A percentile compares a stretch with the other conserved stretches of the same genome.
These are phyloP conservation scores for Leccinum pachyderme DNA, from an alignment of 1,284 basidiomycete genomes.

Conservation along the genomic window DNA sequence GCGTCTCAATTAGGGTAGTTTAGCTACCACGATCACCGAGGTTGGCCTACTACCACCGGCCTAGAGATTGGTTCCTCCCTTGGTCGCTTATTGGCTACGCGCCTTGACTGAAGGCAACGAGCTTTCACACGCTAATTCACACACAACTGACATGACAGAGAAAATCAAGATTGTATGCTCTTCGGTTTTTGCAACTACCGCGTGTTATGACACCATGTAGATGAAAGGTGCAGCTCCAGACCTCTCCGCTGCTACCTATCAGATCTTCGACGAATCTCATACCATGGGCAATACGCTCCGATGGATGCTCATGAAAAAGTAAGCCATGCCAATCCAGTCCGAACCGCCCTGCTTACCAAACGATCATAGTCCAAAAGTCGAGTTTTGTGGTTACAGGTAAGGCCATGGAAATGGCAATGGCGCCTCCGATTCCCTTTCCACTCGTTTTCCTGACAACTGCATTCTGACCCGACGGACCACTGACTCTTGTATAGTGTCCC, in stretches of 20 bases:
- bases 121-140: too few relatives aligned
- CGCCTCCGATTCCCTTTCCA: not conserved
- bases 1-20: too few relatives aligned
- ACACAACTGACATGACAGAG: slow-evolving; percentile 57
- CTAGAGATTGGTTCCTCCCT: too few relatives aligned
- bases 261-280: slow-evolving; percentile 91
- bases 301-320: slow-evolving; percentile 99
- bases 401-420: too few relatives aligned
- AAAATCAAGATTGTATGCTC: slow-evolving; percentile 56
- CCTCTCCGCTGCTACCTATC: slow-evolving; percentile 89
- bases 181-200: slow-evolving; percentile 1
- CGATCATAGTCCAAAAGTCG: slow-evolving; percentile 83
- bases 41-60: too few relatives aligned
- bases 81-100: too few relatives aligned
- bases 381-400: slow-evolving; percentile 97
- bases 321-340: slow-evolving; percentile 29
- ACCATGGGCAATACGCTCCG: slow-evolving; percentile 93
- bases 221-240: slow-evolving; percentile 78
- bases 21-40: too few relatives aligned
- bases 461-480: not conserved
- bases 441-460: not conserved
- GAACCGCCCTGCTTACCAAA: not conserved
- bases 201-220: slow-evolving; percentile 35
- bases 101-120: too few relatives aligned
- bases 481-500: slow-evolving; percentile 62